Evolutionary conservation across 495 filamentous ascomycete species (phyloP).

Genomic region (Cairneyella variabilis): DNA sequence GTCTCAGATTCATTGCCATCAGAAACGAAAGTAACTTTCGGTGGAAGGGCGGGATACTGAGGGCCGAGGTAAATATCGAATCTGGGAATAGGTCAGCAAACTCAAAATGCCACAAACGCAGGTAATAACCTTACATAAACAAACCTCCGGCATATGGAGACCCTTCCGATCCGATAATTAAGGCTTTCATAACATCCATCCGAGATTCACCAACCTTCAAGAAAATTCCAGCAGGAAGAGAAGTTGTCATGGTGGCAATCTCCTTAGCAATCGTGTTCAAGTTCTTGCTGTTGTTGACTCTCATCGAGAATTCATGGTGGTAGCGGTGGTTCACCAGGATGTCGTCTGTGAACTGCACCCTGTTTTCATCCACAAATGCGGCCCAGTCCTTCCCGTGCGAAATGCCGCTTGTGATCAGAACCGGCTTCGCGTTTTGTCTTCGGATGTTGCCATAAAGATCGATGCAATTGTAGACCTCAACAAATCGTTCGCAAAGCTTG

Average conservation of each 20-base stretch:
- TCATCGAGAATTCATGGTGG: background rate
- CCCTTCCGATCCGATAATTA: conserved; percentile 52
- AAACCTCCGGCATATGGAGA: conserved; percentile 61
- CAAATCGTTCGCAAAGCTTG: conserved; percentile 13
- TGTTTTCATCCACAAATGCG: conserved; percentile 9
- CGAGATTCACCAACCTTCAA: conserved; percentile 48
- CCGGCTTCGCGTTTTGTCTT: background rate
- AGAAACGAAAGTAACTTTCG: conserved; percentile 46
- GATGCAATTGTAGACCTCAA: no score
- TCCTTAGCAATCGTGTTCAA: conserved; percentile 52
- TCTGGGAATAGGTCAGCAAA: conserved; percentile 14
- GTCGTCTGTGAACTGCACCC: conserved; percentile 21
- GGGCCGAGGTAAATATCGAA: conserved; percentile 50
- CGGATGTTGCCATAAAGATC: conserved; percentile 9
- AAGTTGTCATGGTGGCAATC: conserved; percentile 43
- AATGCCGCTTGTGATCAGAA: background rate
- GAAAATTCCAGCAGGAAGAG: conserved; percentile 56
- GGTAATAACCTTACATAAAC: conserved; percentile 40
- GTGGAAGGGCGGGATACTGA: conserved; percentile 47
- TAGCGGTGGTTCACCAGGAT: conserved; percentile 16
- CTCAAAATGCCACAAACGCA: background rate
- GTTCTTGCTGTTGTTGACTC: no score
- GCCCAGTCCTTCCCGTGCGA: conserved; percentile 5
- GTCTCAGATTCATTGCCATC: conserved; percentile 38
- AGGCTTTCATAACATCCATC: conserved; percentile 51